Conservation (phyloP, 2,329 filamentous ascomycete species). For the Fusarium staphyleae region DNA sequence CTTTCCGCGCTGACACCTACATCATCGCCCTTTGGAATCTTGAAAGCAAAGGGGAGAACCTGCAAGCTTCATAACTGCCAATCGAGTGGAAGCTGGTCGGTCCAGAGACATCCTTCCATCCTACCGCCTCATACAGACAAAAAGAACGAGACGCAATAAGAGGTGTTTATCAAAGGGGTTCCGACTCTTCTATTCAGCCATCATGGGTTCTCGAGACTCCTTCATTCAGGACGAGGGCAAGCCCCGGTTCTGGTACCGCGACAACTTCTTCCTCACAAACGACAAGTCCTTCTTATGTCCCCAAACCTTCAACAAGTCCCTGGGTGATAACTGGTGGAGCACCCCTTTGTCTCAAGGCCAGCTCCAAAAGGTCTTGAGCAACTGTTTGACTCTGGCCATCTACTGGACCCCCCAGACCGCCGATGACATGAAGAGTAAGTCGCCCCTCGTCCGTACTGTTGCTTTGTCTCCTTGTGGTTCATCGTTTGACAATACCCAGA, state of each 20-base stretch:
- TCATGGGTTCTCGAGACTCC: conserved; percentile 40
- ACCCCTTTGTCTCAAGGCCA: conserved; percentile 56
- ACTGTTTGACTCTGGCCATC: conserved; percentile 66
- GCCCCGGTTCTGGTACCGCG: conserved; percentile 57
- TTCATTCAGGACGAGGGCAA: conserved; percentile 43
- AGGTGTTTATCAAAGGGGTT: not conserved
- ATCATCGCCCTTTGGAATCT: conserved; percentile 24
- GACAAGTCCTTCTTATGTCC: conserved; percentile 63
- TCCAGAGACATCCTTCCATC: not conserved
- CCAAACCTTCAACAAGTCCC: conserved; percentile 61
- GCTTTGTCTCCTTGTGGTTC: not conserved
- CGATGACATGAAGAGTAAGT: conserved; percentile 50
- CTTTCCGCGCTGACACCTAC: conserved; percentile 27
- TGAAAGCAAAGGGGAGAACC: conserved; percentile 4
- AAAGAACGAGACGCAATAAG: not conserved
- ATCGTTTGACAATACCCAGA: conserved; percentile 35
- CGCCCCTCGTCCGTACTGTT: not conserved
- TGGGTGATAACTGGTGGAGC: conserved; percentile 68
- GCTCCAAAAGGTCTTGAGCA: conserved; percentile 60
- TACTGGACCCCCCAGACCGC: conserved; percentile 55
- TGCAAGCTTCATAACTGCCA: not conserved
- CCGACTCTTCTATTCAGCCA: conserved; percentile 22
- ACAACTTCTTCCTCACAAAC: conserved; percentile 67
- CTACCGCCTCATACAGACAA: not conserved
- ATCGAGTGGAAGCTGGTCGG: not conserved